Evolutionary conservation across 495 filamentous ascomycete species (phyloP), one percentile per base, ranked within the genome.

Genomic region (Xylaria bambusicola): DNA sequence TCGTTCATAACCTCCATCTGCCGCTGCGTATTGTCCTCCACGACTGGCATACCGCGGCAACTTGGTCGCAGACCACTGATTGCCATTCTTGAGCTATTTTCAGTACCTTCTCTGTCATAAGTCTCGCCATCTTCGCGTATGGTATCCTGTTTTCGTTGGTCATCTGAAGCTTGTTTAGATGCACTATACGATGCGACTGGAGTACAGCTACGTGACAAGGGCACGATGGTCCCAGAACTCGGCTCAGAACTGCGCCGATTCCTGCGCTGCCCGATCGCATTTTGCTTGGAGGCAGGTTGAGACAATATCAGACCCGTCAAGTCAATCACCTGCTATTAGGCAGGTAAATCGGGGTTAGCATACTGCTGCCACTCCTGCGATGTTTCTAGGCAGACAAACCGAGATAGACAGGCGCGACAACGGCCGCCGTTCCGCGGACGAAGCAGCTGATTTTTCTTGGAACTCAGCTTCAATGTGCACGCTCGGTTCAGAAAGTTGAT

Each of bases 1-100:
- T 51, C 55, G 21, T 58, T 38, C 45, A 40, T 23, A 10, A 58
- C 36, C 15, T 50, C 31, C 55, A 58, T 58, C 17, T 58, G 55
- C 18, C 55, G 55, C 46, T 58, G 55, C 9, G 55, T 58, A n/a
- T 50, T 50, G 20, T 58, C 55, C 26, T 58, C 55, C 20, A 51
- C 35, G 40, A 50, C 45, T 20, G 45, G 31, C 15, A 42, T 42
- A 44, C 12, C 55, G 12, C 35, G 7, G 17, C 44, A 44, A 27
- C 26, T 57, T 6, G 55, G 55, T 2, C 55, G 55, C 45, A 58
- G 23, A 12, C 55, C 33, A 26, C 55, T 58, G 15, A 58, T 58
- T 12, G 55, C 55, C 5, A 38, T 50, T 26, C 55, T 50, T 13
- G 55, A 51, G 33, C 35, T 21, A 13, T 41, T 42, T 15, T 21